Evolutionary conservation across 192 early-diverging fungal genomes (phyloP), one percentile per base, ranked within the genome.

Genomic region (Backusella morwellensis): DNA sequence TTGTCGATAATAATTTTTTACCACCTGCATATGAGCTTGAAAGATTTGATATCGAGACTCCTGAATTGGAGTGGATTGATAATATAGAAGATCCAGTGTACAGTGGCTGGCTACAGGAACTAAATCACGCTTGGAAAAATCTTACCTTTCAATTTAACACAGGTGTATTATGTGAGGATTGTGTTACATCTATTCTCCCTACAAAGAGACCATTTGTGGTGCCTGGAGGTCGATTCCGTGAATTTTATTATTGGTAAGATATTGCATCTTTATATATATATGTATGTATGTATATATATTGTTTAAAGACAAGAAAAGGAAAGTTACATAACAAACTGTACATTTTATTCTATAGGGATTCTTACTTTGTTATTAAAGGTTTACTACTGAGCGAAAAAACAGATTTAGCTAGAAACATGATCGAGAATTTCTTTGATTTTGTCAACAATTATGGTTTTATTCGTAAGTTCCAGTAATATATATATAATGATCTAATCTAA

Each of bases 151-250:
- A 82, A 44, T 84, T 90, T 42, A 81, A 94, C 73, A 66, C 85
- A 19, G 77, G 83, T 17, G 35, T 36, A 23, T 52, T 88, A 8
- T 92, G 92, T 69, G 73, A 82, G 5, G 90, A 86, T 23, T 94
- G 93, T 68, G 80, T 63, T 1, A 84, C 85, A 2, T 89, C 87
- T 17, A 84, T 91, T 77, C 76, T 94, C 1, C 80, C 84, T 34
- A 76, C 88, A 0, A 87, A 87, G 35, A 77, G 87, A 38, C 85
- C 85, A 11, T 94, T 94, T 82, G 88, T 93, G 4, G 89, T 94
- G 6, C 91, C 93, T 1, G 93, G 93, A 3, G 92, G 92, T 1
- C 77, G 93, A 66, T 94, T 94, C 75, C 80, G 91, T 44, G 93
- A 94, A 81, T 82, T 87, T 34, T 94, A 94, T 82, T 93, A 94